phyloP scores from a whole-genome alignment of 371 early-diverging fungal genomes.

The Circinella umbellata region DNA sequence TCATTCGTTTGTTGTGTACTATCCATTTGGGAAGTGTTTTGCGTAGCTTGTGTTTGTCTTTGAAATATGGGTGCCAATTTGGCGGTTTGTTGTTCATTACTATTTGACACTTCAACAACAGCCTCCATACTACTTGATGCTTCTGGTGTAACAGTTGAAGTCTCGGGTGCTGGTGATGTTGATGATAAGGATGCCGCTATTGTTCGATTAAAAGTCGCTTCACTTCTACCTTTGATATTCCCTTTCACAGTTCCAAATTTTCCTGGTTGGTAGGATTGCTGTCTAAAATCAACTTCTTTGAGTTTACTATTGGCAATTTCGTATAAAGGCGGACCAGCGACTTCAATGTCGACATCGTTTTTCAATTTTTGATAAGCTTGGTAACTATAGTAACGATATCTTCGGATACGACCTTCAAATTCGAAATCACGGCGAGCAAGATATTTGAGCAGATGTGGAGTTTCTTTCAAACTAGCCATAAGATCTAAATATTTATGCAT shows the following conservation, averaged over 20 bases:
- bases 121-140: no score
- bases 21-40: background rate
- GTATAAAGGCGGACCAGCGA: conserved; percentile 12
- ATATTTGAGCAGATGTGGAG: conserved; percentile 12
- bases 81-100: background rate
- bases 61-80: conserved; percentile 1
- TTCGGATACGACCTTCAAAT: conserved; percentile 37
- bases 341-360: conserved; percentile 20
- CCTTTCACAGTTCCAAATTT: no score
- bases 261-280: background rate
- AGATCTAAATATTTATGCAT: conserved; percentile 29
- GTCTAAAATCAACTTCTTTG: background rate
- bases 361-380: conserved; percentile 19
- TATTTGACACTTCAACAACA: background rate
- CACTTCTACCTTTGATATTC: no score
- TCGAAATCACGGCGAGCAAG: conserved; percentile 33
- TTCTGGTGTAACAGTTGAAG: no score
- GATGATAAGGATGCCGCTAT: no score
- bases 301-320: background rate
- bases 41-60: background rate
- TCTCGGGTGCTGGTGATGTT: no score
- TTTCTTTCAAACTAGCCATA: background rate
- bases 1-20: background rate
- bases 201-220: no score
- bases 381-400: conserved; percentile 43